Conservation (phyloP, 78 protist species). For the Dictyostelium purpureum region DNA sequence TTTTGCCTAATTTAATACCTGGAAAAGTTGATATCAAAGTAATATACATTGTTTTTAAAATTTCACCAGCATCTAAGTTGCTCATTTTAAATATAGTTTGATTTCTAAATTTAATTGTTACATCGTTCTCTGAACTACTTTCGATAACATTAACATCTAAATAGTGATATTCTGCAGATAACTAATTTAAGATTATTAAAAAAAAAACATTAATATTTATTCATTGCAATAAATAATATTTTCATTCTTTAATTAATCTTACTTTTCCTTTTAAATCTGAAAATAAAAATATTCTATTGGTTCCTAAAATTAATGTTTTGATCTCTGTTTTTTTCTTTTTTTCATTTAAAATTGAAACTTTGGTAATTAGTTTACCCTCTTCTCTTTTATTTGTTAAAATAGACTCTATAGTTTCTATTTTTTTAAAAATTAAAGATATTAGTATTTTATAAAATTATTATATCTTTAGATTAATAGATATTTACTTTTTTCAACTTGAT, state of each 20-base stretch:
- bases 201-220: background rate
- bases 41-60: conserved; percentile 28
- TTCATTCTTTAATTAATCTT: background rate
- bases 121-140: conserved; percentile 17
- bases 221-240: background rate
- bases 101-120: conserved; percentile 43
- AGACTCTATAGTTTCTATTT: conserved; percentile 24
- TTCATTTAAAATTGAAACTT: conserved; percentile 20
- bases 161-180: conserved; percentile 47
- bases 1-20: conserved; percentile 52
- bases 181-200: background rate
- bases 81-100: conserved; percentile 2
- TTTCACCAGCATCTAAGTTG: background rate
- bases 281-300: conserved; percentile 47
- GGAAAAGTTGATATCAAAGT: conserved; percentile 47
- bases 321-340: conserved; percentile 46
- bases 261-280: conserved; percentile 60
- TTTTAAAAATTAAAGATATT: background rate
- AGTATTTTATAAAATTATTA: background rate
- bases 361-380: conserved; percentile 43
- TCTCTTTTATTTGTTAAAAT: conserved; percentile 47
- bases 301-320: conserved; percentile 29
- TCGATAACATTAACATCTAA: conserved; percentile 28
- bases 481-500: background rate
- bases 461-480: background rate